A percentile compares a stretch with the other conserved stretches of the same genome.
phyloP scores from a whole-genome alignment of 306 rosid species.

The Chamaecrista fasciculata region DNA sequence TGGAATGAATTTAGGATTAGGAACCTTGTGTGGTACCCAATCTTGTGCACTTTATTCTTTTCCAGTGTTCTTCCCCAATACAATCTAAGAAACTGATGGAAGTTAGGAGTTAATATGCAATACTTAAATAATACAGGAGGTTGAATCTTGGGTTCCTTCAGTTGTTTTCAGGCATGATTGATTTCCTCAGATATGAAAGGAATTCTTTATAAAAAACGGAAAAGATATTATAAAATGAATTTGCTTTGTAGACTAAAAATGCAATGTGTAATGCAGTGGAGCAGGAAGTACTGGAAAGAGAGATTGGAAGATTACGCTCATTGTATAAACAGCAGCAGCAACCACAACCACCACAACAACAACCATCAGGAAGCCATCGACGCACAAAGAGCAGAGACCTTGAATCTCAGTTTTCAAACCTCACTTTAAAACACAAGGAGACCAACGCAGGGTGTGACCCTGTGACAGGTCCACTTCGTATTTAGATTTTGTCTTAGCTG shows the following conservation, averaged over 20 bases:
- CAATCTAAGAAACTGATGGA: not conserved
- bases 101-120: not conserved
- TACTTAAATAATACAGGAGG: not conserved
- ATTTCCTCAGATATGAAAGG: constrained; percentile 3
- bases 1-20: constrained; percentile 5
- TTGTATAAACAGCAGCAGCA: constrained; percentile 73
- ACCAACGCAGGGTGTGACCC: constrained; percentile 70
- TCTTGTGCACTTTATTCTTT: not conserved
- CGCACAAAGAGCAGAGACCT: constrained; percentile 92
- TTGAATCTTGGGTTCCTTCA: constrained; percentile 1
- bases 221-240: constrained; percentile 2
- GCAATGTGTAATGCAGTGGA: constrained; percentile 70
- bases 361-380: constrained; percentile 70
- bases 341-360: constrained; percentile 55
- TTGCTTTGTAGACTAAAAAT: constrained; percentile 40
- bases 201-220: not conserved
- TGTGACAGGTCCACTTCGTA: constrained; percentile 63
- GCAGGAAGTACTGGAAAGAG: constrained; percentile 98
- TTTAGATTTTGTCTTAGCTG: constrained; percentile 43
- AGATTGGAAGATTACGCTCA: constrained; percentile 80
- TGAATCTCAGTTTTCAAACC: constrained; percentile 82
- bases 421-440: constrained; percentile 84
- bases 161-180: constrained; percentile 5
- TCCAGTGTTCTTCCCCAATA: not conserved
- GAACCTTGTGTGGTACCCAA: not conserved